Evolutionary conservation across 2,329 filamentous ascomycete genomes (phyloP).

Genomic region (Aspergillus piperis): DNA sequence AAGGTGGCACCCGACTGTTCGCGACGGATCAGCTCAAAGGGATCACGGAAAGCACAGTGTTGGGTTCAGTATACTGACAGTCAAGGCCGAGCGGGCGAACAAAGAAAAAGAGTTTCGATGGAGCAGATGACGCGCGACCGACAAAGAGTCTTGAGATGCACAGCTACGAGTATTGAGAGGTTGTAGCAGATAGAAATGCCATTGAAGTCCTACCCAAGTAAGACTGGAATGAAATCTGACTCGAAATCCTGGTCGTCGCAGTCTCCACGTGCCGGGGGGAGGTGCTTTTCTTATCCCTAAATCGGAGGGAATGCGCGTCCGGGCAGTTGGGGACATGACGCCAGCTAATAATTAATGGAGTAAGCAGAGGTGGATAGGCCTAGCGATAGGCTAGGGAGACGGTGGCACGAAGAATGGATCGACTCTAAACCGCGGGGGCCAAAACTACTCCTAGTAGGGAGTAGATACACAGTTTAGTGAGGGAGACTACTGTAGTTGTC

Average conservation of each 20-base stretch:
- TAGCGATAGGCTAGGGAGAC: background rate
- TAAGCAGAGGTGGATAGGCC: background rate
- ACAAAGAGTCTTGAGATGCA: background rate
- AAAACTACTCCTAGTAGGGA: background rate
- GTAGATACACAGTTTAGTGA: too few relatives aligned
- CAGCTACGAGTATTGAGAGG: background rate
- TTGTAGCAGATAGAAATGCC: background rate
- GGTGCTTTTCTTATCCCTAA: background rate
- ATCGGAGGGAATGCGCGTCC: background rate
- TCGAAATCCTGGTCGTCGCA: background rate
- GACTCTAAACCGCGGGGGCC: background rate
- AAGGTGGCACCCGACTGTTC: slow-evolving; percentile 2
- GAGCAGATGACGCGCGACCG: background rate
- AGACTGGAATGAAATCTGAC: background rate
- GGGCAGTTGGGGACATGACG: slow-evolving; percentile 4
- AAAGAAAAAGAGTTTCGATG: background rate
- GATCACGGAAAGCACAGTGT: background rate
- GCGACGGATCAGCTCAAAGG: background rate
- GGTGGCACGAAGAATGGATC: slow-evolving; percentile 2
- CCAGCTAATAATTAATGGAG: background rate
- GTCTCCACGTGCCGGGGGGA: slow-evolving; percentile 4
- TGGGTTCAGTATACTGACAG: background rate
- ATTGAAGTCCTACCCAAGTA: background rate
- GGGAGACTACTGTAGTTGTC: background rate
- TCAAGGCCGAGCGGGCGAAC: background rate